Base-by-base conservation (phyloP, 2,329 filamentous ascomycete genomes). In the Periconia sp. region DNA sequence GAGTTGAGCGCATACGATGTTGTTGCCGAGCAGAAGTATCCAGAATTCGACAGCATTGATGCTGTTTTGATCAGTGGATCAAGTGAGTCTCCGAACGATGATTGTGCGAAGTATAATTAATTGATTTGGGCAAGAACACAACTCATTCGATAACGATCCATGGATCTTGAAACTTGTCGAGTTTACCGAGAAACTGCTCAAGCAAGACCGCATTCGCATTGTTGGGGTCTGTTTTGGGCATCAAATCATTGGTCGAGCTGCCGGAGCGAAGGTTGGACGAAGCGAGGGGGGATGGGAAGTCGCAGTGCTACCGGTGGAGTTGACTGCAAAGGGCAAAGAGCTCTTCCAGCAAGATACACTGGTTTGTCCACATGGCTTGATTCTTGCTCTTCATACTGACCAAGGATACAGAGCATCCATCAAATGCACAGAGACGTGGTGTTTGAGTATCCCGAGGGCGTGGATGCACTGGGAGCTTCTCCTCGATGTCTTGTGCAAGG, bases 381-480 rank as follows among this genome's bases (percentile, higher is more conserved):
- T 29, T 32, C 8, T 15, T 23, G 17, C 2, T 30, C 3, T 40
- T 4, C 2, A 7, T 12, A 21, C 15, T 13, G 21, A 18, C 33
- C 52, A 43, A 46, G 23, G 3, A 36, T 3, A 5, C 56, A 88
- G 85, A 78, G 78, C 17, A 81, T 95, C 48, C 86, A 92, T 66
- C 89, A 95, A 69, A 92, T 95, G 88, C 90, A 96, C 70, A 82
- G 84, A 52, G 89, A 96, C 64, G 81, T 87, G 25, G 86, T 92
- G 4, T 80, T 78, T 55, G 70, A 77, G 16, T 82, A 83, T 40
- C 89, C 89, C 0, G 61, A 75, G 5, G 81, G 78, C 40, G 80
- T 86, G 2, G 76, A 85, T 42, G 70, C 76, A 2, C 76, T 95
- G 2, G 89, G 83, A 2, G 79, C 77, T 28, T 87, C 87, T 2